A percentile compares a stretch with the other conserved stretches of the same genome.
Conservation (phyloP, 75 land plant genomes). For the Larix kaempferi region DNA sequence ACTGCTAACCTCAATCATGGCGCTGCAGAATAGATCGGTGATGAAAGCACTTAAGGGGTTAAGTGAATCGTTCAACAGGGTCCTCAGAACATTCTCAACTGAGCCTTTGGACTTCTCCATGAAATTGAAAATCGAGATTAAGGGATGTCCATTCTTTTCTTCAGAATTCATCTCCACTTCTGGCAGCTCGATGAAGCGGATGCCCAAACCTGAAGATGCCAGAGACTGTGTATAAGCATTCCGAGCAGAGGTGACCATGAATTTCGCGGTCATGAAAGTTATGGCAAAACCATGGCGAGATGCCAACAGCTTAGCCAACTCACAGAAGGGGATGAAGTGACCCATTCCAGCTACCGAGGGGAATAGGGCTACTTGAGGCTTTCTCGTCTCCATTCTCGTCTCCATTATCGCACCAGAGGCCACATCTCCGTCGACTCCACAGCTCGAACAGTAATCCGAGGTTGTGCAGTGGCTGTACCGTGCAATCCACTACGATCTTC, state of each 20-base stretch:
- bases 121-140: not conserved
- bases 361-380: slow-evolving; percentile 32
- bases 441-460: no score
- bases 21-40: slow-evolving; percentile 6
- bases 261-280: slow-evolving; percentile 18
- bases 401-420: not conserved
- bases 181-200: not conserved
- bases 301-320: slow-evolving; percentile 53
- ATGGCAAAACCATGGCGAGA: slow-evolving; percentile 20
- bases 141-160: not conserved
- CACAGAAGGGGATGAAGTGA: slow-evolving; percentile 56
- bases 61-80: not conserved
- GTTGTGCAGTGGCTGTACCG: no score
- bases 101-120: not conserved
- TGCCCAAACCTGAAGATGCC: not conserved
- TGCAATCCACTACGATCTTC: no score
- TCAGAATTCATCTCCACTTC: not conserved
- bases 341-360: slow-evolving; percentile 47
- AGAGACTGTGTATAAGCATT: not conserved
- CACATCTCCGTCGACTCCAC: not conserved
- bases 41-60: not conserved
- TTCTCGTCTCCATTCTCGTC: no score
- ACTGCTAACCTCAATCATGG: not conserved
- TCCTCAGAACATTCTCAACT: not conserved
- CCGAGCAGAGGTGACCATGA: not conserved